These are phyloP conservation scores for Coniochaeta pulveracea DNA, from an alignment of 2,329 filamentous ascomycete species.

Conservation along the genomic window DNA sequence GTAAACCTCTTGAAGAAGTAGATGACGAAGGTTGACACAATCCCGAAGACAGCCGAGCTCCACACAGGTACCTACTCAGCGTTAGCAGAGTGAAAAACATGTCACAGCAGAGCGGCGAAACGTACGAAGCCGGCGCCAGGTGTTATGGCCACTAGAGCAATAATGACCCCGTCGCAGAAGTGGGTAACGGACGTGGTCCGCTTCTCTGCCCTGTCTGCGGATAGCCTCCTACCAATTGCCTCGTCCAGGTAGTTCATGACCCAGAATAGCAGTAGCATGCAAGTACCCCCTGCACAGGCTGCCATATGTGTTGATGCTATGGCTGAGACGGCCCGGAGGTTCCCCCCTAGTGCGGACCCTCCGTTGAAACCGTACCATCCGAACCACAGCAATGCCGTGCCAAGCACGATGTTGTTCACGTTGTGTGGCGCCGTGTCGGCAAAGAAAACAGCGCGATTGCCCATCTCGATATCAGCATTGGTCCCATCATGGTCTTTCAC, in stretches of 20 bases:
- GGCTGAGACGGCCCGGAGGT: slow-evolving; percentile 9
- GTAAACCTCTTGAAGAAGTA: slow-evolving; percentile 8
- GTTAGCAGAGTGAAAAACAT: neutral
- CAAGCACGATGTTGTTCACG: slow-evolving; percentile 36
- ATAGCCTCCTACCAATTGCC: slow-evolving; percentile 5
- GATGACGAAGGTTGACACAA: slow-evolving; percentile 7
- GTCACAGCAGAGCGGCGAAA: neutral
- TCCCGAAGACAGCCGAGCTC: slow-evolving; percentile 8
- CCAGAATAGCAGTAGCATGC: slow-evolving; percentile 4
- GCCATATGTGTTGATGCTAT: slow-evolving; percentile 9
- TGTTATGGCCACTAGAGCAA: slow-evolving; percentile 10
- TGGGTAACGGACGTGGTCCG: slow-evolving; percentile 7
- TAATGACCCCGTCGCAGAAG: slow-evolving; percentile 10
- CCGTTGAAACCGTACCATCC: slow-evolving; percentile 22
- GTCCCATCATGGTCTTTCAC: too few species aligned
- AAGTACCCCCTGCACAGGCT: slow-evolving; percentile 8
- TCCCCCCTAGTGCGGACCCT: slow-evolving; percentile 8
- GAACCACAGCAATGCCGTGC: slow-evolving; percentile 39
- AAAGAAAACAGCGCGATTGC: neutral
- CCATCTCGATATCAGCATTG: too few species aligned
- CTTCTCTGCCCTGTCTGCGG: slow-evolving; percentile 4
- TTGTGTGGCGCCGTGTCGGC: slow-evolving; percentile 9
- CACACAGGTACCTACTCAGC: slow-evolving; percentile 7
- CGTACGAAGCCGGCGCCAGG: slow-evolving; percentile 10
- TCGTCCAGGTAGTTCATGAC: slow-evolving; percentile 4